Evolutionary conservation across 2,329 filamentous ascomycete species (phyloP).

Genomic region (Fusarium liriodendri): DNA sequence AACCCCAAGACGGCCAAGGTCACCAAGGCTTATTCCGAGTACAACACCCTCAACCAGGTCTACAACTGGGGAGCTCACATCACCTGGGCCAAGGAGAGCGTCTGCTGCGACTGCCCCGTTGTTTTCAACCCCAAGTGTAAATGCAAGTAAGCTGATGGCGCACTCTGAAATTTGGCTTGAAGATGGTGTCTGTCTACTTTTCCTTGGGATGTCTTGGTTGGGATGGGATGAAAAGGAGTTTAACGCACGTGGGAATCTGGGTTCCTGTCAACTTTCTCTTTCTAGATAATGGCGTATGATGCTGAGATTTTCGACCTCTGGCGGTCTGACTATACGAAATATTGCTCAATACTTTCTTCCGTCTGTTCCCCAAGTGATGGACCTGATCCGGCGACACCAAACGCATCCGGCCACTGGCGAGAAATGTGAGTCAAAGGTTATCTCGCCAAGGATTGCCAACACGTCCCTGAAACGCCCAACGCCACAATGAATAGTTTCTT

Average conservation of each 20-base stretch:
- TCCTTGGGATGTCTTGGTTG: not conserved
- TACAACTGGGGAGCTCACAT: slow-evolving; percentile 37
- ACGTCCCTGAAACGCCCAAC: not conserved
- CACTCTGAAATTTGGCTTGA: not conserved
- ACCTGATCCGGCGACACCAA: not conserved
- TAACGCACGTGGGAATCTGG: not conserved
- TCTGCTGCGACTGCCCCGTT: slow-evolving; percentile 37
- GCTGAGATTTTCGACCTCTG: not conserved
- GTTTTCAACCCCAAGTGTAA: slow-evolving; percentile 30
- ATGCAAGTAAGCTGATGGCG: slow-evolving; percentile 12
- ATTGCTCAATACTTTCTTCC: not conserved
- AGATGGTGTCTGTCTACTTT: not conserved
- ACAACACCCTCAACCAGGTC: slow-evolving; percentile 38
- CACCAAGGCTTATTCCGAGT: slow-evolving; percentile 33
- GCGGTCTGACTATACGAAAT: not conserved
- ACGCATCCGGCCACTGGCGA: not conserved
- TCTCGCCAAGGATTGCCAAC: not conserved
- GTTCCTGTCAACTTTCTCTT: not conserved
- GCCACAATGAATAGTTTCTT: not conserved
- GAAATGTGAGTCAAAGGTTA: not conserved
- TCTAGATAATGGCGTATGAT: not conserved
- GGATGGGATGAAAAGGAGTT: not conserved
- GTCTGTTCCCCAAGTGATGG: not conserved
- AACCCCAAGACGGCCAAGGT: slow-evolving; percentile 22
- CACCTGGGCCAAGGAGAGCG: slow-evolving; percentile 29